Evolutionary conservation across 805 yeast genomes (phyloP), one percentile per base, ranked within the genome.

Genomic region (Wickerhamomyces queroliae): DNA sequence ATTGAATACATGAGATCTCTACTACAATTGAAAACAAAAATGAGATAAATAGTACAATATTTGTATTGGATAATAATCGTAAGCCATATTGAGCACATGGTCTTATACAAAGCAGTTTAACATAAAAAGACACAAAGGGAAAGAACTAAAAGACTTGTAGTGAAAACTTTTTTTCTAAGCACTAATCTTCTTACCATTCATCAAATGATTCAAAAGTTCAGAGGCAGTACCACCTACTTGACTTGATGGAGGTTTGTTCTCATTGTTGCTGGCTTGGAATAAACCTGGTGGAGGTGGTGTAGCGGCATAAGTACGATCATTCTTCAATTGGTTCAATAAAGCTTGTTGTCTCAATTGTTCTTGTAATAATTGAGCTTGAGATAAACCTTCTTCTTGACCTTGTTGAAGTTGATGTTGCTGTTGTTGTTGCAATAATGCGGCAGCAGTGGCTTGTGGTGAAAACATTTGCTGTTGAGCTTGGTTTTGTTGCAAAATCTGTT

Each of bases 261-360:
- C 31, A 41, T 18, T 17, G 49, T 39, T 42, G 41, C 35, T 37
- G 40, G 53, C 44, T 26, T 53, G 45, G 50, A 78, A 75, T 49
- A 81, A 67, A 5, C 89, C 89, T 6, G 89, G 91, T 29, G 90
- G 90, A 5, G 88, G 85, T 22, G 84, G 83, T 4, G 86, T 74
- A 15, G 76, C 64, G 7, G 75, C 56, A 41, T 55, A 61, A 7
- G 52, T 35, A 39, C 68, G 62, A 29, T 65, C 71, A 29, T 29
- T 43, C 39, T 44, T 46, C 25, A 40, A 45, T 37, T 34, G 42
- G 42, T 42, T 52, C 47, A 42, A 41, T 33, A 35, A 12, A 33
- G 29, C 29, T 31, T 37, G 38, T 41, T 50, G 64, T 9, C 45
- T 19, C 34, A 47, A n/a, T 25, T 47, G 56, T 38, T 50, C 63